A percentile compares a stretch with the other conserved stretches of the same genome.
Evolutionary conservation across 345 rosid genomes (phyloP).

Genomic region (Boechera retrofracta): DNA sequence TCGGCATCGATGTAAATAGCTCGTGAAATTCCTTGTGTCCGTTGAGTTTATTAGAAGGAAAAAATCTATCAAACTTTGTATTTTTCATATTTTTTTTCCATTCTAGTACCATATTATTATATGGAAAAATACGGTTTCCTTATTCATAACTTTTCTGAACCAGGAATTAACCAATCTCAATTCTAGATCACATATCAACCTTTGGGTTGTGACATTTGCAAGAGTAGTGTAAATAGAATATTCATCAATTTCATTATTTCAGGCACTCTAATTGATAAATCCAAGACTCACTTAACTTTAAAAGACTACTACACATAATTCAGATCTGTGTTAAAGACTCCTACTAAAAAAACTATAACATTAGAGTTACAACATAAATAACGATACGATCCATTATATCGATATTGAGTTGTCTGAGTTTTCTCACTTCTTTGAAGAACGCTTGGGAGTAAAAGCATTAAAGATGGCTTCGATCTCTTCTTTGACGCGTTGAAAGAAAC

Average conservation of each 20-base stretch:
- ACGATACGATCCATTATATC: not conserved
- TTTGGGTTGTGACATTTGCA: not conserved
- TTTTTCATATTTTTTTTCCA: no score
- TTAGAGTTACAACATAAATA: not conserved
- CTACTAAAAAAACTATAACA: not conserved
- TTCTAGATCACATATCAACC: not conserved
- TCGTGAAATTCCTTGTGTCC: not conserved
- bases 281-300: not conserved
- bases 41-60: not conserved
- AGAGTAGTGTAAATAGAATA: not conserved
- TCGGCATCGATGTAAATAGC: not conserved
- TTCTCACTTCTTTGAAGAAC: slow-evolving; percentile 44
- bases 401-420: not conserved
- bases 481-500: slow-evolving; percentile 54
- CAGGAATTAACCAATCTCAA: not conserved
- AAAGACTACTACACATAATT: not conserved
- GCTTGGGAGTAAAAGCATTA: slow-evolving; percentile 46
- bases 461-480: slow-evolving; percentile 63
- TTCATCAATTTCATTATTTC: not conserved
- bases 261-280: no score
- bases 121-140: no score
- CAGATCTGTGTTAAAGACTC: not conserved
- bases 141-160: no score
- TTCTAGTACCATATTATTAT: no score
- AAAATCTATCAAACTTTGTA: not conserved